phyloP scores from a whole-genome alignment of 2,329 filamentous ascomycete genomes.

The Epichloe scottii region DNA sequence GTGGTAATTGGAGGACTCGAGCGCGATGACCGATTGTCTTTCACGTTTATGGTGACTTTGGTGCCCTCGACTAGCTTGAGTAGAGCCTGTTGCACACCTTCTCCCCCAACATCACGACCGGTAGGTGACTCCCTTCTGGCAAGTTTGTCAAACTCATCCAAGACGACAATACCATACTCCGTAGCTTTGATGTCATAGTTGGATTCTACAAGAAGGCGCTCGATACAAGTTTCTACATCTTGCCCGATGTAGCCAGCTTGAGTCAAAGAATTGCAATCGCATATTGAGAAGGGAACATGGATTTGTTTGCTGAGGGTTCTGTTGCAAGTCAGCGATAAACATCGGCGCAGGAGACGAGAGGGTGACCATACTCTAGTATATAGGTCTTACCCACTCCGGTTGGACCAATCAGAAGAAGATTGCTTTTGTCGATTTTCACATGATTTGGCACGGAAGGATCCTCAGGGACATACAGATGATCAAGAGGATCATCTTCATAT shows the following conservation, averaged over 20 bases:
- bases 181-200: conserved; percentile 78
- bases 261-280: conserved; percentile 90
- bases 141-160: conserved; percentile 97
- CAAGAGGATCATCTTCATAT: conserved; percentile 19
- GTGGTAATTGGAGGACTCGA: conserved; percentile 39
- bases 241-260: conserved; percentile 97
- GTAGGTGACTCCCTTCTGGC: conserved; percentile 77
- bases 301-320: conserved; percentile 84
- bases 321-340: conserved; percentile 11
- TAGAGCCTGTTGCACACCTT: conserved; percentile 91
- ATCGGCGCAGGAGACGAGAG: neutral
- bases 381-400: conserved; percentile 95
- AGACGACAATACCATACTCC: conserved; percentile 85
- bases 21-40: conserved; percentile 54
- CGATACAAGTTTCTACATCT: conserved; percentile 92
- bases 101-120: conserved; percentile 87
- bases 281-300: conserved; percentile 92
- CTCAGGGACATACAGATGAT: conserved; percentile 37
- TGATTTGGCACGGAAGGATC: conserved; percentile 29
- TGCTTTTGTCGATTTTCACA: conserved; percentile 88
- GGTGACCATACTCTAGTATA: conserved; percentile 55
- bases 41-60: conserved; percentile 82
- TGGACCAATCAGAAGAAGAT: conserved; percentile 79
- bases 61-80: conserved; percentile 95
- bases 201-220: conserved; percentile 76